phyloP scores from a whole-genome alignment of 2,329 filamentous ascomycete genomes.

The Stachybotrys elegans region DNA sequence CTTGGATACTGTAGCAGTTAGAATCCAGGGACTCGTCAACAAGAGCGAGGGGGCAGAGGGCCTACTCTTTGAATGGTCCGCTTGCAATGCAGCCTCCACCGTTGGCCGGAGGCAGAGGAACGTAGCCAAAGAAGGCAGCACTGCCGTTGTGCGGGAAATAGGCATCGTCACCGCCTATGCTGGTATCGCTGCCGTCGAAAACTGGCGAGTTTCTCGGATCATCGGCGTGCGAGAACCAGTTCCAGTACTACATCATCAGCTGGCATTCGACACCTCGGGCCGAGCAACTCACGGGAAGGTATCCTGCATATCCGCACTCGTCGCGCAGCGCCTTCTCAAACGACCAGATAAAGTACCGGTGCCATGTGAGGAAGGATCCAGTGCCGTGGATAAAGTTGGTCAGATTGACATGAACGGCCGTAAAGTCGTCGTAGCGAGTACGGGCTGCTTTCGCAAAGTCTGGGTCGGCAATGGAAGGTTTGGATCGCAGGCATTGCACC shows the following conservation, averaged over 20 bases:
- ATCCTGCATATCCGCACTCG: conserved; percentile 33
- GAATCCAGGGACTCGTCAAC: neutral
- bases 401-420: neutral
- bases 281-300: neutral
- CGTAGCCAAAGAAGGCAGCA: neutral
- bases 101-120: neutral
- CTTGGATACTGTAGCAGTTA: neutral
- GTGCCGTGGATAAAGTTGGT: neutral
- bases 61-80: neutral
- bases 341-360: conserved; percentile 31
- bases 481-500: neutral
- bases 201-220: neutral
- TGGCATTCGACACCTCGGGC: neutral
- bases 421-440: neutral
- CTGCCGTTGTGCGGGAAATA: neutral
- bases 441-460: neutral
- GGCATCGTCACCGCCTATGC: neutral
- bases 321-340: conserved; percentile 33
- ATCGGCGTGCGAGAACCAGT: neutral
- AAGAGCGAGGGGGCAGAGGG: neutral
- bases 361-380: conserved; percentile 23
- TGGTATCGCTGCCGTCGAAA: neutral
- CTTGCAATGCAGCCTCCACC: neutral
- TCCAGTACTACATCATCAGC: neutral
- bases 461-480: neutral